A percentile compares a stretch with the other conserved stretches of the same genome.
Conservation (phyloP, 1,284 basidiomycete species). For the Ganoderma resinaceum region DNA sequence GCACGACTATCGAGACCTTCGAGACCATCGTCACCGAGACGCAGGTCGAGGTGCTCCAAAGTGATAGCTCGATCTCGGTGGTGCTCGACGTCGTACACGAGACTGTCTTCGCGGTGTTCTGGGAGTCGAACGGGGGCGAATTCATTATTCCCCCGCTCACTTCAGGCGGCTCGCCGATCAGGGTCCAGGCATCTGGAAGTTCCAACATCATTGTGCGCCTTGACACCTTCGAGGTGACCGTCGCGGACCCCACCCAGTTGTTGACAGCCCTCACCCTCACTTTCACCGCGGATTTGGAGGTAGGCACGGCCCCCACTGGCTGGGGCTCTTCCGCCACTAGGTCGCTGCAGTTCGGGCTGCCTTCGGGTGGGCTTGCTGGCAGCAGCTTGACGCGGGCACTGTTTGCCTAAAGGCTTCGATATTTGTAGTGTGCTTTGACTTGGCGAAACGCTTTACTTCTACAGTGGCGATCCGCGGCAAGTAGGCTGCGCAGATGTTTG, state of each 20-base stretch:
- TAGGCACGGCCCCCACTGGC: constrained; percentile 8
- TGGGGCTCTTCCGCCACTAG: constrained; percentile 35
- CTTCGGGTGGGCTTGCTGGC: constrained; percentile 46
- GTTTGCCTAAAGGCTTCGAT: not conserved
- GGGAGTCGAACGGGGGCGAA: constrained; percentile 41
- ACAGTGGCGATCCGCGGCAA: not conserved
- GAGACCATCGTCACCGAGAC: constrained; percentile 28
- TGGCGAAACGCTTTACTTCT: not conserved
- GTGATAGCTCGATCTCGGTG: constrained; percentile 44
- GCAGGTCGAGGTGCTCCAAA: constrained; percentile 44
- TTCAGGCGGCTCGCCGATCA: constrained; percentile 42
- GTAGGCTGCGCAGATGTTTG: not conserved
- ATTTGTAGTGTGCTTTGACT: not conserved
- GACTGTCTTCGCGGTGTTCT: constrained; percentile 44
- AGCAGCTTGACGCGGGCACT: constrained; percentile 47
- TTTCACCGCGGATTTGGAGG: constrained; percentile 41
- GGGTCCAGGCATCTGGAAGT: constrained; percentile 49
- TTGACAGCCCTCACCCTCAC: constrained; percentile 41
- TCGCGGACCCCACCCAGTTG: constrained; percentile 64
- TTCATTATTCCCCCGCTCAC: constrained; percentile 29
- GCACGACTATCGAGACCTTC: constrained; percentile 46
- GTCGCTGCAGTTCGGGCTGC: constrained; percentile 39
- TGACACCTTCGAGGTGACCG: constrained; percentile 52
- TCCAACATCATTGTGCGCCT: constrained; percentile 54
- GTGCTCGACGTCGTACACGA: constrained; percentile 40